Percentiles rank a stretch among this genome's conserved stretches.
Conservation (phyloP, 108 stramenopile genomes). For the Pseudonitzschia multistriata region DNA sequence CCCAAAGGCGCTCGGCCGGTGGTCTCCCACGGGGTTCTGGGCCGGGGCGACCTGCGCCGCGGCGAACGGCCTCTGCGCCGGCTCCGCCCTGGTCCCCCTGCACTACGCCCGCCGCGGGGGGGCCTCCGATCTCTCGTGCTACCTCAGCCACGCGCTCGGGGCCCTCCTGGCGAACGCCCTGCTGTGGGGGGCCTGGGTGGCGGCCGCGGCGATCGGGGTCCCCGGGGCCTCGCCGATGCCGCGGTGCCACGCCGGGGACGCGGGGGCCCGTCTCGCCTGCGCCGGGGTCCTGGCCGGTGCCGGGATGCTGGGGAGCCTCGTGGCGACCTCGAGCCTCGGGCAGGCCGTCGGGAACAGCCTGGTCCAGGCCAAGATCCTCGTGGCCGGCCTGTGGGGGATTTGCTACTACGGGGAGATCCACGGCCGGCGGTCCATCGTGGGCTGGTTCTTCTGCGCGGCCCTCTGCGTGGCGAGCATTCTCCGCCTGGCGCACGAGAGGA, state of each 20-base stretch:
- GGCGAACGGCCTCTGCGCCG: slow-evolving; percentile 47
- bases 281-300: slow-evolving; percentile 53
- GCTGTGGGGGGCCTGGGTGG: slow-evolving; percentile 39
- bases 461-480: slow-evolving; percentile 61
- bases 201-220: slow-evolving; percentile 11
- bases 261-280: slow-evolving; percentile 40
- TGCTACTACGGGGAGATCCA: slow-evolving; percentile 63
- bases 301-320: slow-evolving; percentile 61
- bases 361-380: slow-evolving; percentile 35
- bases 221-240: slow-evolving; percentile 37
- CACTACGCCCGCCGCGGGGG: slow-evolving; percentile 46
- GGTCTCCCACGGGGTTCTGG: slow-evolving; percentile 33
- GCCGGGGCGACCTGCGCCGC: slow-evolving; percentile 45
- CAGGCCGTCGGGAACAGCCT: slow-evolving; percentile 66
- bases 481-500: slow-evolving; percentile 46
- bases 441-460: slow-evolving; percentile 60
- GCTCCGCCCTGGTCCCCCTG: slow-evolving; percentile 50
- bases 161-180: slow-evolving; percentile 36
- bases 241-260: slow-evolving; percentile 40
- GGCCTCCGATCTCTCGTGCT: slow-evolving; percentile 28
- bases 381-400: slow-evolving; percentile 71
- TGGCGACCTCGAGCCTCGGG: slow-evolving; percentile 61
- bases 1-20: background rate
- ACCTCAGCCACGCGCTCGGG: slow-evolving; percentile 48
- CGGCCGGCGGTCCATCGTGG: slow-evolving; percentile 32